Percentiles rank a stretch among this genome's conserved stretches.
These are phyloP conservation scores for Rutstroemia sp. DNA, from an alignment of 2,329 filamentous ascomycete species.

Conservation along the genomic window DNA sequence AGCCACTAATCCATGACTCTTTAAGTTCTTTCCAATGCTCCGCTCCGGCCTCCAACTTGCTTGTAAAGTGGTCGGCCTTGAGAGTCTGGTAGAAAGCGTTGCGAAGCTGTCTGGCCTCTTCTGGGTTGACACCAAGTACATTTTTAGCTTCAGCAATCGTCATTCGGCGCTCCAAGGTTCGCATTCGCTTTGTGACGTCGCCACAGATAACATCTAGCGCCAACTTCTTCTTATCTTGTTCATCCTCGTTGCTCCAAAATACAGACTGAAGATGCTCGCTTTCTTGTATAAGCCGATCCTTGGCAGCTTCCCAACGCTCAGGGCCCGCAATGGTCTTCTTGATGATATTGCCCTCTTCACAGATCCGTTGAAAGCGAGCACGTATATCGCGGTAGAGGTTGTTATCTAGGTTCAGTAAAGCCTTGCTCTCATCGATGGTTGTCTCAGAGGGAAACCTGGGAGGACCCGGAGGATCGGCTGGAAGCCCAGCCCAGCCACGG, in stretches of 20 bases:
- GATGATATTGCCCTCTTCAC: slow-evolving; percentile 55
- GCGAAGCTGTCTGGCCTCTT: slow-evolving; percentile 58
- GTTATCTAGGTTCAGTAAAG: slow-evolving; percentile 57
- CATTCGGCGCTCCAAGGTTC: slow-evolving; percentile 57
- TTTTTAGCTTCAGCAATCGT: slow-evolving; percentile 70
- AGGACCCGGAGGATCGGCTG: slow-evolving; percentile 59
- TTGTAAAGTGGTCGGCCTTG: slow-evolving; percentile 58
- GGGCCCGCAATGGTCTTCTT: slow-evolving; percentile 72
- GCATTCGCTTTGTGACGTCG: slow-evolving; percentile 75
- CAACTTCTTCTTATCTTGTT: slow-evolving; percentile 54
- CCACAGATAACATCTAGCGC: slow-evolving; percentile 74
- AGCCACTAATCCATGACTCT: slow-evolving; percentile 55
- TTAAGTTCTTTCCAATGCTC: slow-evolving; percentile 68
- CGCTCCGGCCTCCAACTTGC: slow-evolving; percentile 64
- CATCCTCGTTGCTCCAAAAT: slow-evolving; percentile 51
- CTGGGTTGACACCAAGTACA: slow-evolving; percentile 59
- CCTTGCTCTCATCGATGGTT: slow-evolving; percentile 71
- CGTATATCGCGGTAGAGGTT: slow-evolving; percentile 57
- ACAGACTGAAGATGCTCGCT: slow-evolving; percentile 55
- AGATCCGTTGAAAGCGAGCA: slow-evolving; percentile 62
- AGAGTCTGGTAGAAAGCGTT: slow-evolving; percentile 60
- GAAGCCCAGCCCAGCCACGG: slow-evolving; percentile 58
- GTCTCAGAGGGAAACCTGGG: slow-evolving; percentile 77
- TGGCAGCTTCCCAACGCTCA: slow-evolving; percentile 65
- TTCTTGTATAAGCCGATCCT: slow-evolving; percentile 58